These are phyloP conservation scores for Penicillium oxalicum DNA, from an alignment of 2,329 filamentous ascomycete genomes.

Conservation along the genomic window DNA sequence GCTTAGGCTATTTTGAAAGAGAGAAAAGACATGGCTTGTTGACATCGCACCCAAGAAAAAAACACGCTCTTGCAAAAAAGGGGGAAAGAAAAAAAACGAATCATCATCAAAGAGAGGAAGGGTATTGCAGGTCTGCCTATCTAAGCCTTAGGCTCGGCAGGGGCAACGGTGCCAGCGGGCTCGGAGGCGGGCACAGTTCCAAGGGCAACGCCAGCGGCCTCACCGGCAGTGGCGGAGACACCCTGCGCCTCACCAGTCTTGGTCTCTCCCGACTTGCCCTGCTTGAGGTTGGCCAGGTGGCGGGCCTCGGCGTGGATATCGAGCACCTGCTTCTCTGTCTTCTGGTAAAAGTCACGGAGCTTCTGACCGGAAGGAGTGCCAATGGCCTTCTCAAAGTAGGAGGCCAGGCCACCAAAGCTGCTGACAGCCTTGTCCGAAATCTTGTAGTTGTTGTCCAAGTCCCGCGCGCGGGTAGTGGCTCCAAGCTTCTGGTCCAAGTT, in stretches of 20 bases:
- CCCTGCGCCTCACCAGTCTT: slow-evolving; percentile 30
- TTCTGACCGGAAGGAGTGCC: slow-evolving; percentile 83
- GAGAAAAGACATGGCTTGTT: no score
- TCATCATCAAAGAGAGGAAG: background rate
- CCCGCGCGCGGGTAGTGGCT: slow-evolving; percentile 77
- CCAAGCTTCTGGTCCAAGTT: slow-evolving; percentile 81
- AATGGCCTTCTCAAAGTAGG: slow-evolving; percentile 92
- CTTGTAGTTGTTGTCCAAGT: slow-evolving; percentile 77
- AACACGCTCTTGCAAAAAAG: no score
- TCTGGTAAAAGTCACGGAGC: slow-evolving; percentile 79
- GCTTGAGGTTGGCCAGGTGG: slow-evolving; percentile 83
- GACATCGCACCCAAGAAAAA: no score
- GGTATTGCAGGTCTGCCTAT: slow-evolving; percentile 7
- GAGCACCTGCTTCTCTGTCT: slow-evolving; percentile 79
- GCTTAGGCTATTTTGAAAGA: no score
- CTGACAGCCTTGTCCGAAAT: slow-evolving; percentile 66
- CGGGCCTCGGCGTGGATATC: slow-evolving; percentile 91
- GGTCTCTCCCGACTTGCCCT: slow-evolving; percentile 39
- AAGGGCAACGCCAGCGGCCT: slow-evolving; percentile 16
- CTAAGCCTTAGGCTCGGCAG: slow-evolving; percentile 28
- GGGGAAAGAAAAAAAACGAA: slow-evolving; percentile 3
- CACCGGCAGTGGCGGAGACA: slow-evolving; percentile 9
- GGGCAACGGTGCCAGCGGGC: slow-evolving; percentile 19
- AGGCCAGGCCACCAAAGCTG: slow-evolving; percentile 63
- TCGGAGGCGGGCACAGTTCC: slow-evolving; percentile 18